phyloP scores from a whole-genome alignment of 495 filamentous ascomycete genomes.

The Lepidopterella palustris region DNA sequence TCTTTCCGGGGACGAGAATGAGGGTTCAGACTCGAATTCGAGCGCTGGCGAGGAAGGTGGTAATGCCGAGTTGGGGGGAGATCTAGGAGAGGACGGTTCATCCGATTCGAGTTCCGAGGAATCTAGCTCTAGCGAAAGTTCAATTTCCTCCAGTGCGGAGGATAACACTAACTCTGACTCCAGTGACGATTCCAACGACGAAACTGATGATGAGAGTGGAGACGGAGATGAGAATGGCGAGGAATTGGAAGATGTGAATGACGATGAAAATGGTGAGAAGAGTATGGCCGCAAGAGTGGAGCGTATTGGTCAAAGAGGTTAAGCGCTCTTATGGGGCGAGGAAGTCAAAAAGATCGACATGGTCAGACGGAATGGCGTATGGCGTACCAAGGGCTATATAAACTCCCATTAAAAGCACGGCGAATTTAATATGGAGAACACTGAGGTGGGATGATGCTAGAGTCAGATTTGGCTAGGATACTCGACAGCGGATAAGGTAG shows the following conservation, averaged over 20 bases:
- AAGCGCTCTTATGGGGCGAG: no score
- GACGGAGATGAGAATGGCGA: background rate
- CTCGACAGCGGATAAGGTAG: no score
- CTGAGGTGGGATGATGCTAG: no score
- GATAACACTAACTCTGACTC: background rate
- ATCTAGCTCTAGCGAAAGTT: background rate
- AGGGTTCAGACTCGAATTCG: background rate
- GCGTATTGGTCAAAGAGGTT: background rate
- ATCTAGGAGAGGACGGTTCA: background rate
- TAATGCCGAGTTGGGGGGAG: background rate
- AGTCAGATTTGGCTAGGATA: no score
- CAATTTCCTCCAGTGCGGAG: background rate
- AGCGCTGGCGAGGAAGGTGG: background rate
- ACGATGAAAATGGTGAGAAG: background rate
- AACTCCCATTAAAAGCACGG: no score
- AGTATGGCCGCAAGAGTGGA: background rate
- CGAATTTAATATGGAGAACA: no score
- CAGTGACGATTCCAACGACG: background rate
- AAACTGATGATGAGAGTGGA: background rate
- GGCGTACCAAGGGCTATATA: no score
- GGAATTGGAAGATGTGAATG: background rate
- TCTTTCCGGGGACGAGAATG: background rate
- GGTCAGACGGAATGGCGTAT: no score
- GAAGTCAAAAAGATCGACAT: no score
- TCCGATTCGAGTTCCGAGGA: background rate